phyloP scores from a whole-genome alignment of 1,284 basidiomycete genomes.

The Leccinum pachyderme region DNA sequence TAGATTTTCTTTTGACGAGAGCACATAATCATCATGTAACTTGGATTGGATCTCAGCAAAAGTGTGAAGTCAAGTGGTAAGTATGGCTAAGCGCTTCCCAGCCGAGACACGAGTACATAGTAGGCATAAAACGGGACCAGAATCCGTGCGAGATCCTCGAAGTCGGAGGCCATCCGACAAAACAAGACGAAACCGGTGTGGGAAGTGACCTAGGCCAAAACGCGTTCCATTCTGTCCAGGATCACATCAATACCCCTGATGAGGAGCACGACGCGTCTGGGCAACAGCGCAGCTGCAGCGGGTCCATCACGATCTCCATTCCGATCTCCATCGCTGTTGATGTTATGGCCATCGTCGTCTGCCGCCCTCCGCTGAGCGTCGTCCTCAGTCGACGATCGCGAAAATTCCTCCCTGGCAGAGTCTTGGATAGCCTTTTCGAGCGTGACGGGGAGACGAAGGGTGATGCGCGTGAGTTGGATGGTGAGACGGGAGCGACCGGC shows the following conservation, averaged over 20 bases:
- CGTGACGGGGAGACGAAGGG: slow-evolving; percentile 72
- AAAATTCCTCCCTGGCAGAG: slow-evolving; percentile 23
- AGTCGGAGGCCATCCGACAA: neutral
- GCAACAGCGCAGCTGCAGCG: slow-evolving; percentile 44
- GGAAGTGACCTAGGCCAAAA: slow-evolving; percentile 40
- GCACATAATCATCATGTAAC: slow-evolving; percentile 19
- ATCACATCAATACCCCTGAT: slow-evolving; percentile 59
- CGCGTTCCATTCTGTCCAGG: slow-evolving; percentile 62
- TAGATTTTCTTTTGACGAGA: slow-evolving; percentile 19
- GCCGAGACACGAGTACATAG: neutral
- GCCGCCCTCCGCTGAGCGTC: slow-evolving; percentile 2
- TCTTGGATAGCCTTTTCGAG: slow-evolving; percentile 66
- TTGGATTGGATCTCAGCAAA: neutral
- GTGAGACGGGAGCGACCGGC: slow-evolving; percentile 75
- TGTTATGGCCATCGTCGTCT: slow-evolving; percentile 15
- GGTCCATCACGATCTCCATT: neutral
- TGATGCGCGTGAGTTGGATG: slow-evolving; percentile 77
- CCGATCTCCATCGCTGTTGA: neutral
- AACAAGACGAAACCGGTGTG: neutral
- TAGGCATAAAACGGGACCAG: neutral
- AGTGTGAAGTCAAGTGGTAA: neutral
- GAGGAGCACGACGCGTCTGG: slow-evolving; percentile 52
- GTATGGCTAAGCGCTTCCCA: neutral
- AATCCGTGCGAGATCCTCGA: neutral
- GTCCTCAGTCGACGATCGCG: neutral